phyloP scores from a whole-genome alignment of 2,329 filamentous ascomycete genomes.

The Colletotrichum chlorophyti region DNA sequence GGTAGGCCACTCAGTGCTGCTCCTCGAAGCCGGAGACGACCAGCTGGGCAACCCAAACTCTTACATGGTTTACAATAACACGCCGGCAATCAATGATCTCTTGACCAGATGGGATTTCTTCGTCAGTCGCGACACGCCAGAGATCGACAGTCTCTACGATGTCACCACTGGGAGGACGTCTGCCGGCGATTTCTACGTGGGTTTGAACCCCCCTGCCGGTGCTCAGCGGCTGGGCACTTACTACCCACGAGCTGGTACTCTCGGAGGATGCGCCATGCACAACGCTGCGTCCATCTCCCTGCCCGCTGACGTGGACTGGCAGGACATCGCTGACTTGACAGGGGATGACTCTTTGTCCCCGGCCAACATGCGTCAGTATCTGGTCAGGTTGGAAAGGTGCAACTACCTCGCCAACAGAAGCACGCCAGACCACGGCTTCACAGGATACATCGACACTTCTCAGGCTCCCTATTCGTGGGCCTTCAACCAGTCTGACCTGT shows the following conservation, averaged over 20 bases:
- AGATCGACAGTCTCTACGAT: slow-evolving; percentile 67
- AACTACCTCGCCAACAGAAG: slow-evolving; percentile 54
- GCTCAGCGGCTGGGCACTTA: slow-evolving; percentile 59
- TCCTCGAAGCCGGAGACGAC: slow-evolving; percentile 69
- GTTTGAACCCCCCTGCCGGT: slow-evolving; percentile 57
- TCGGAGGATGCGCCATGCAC: slow-evolving; percentile 65
- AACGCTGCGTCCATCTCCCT: slow-evolving; percentile 61
- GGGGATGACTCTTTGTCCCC: slow-evolving; percentile 62
- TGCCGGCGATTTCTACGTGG: slow-evolving; percentile 58
- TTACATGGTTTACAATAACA: too few relatives aligned
- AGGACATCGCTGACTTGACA: slow-evolving; percentile 58
- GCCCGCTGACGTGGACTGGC: slow-evolving; percentile 60
- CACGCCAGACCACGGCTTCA: slow-evolving; percentile 53
- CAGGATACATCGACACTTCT: too few relatives aligned
- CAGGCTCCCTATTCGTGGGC: too few relatives aligned
- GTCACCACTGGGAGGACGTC: too few relatives aligned
- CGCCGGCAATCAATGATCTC: too few relatives aligned
- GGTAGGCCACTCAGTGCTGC: slow-evolving; percentile 63
- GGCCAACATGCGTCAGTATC: slow-evolving; percentile 64
- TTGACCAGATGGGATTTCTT: slow-evolving; percentile 76
- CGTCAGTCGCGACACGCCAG: slow-evolving; percentile 63
- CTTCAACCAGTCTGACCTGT: too few relatives aligned
- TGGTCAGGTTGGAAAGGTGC: slow-evolving; percentile 59
- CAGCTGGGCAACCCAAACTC: too few relatives aligned
- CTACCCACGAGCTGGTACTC: slow-evolving; percentile 63